These are phyloP conservation scores for Colletotrichum somersetense DNA, from an alignment of 2,329 filamentous ascomycete species.

Conservation along the genomic window DNA sequence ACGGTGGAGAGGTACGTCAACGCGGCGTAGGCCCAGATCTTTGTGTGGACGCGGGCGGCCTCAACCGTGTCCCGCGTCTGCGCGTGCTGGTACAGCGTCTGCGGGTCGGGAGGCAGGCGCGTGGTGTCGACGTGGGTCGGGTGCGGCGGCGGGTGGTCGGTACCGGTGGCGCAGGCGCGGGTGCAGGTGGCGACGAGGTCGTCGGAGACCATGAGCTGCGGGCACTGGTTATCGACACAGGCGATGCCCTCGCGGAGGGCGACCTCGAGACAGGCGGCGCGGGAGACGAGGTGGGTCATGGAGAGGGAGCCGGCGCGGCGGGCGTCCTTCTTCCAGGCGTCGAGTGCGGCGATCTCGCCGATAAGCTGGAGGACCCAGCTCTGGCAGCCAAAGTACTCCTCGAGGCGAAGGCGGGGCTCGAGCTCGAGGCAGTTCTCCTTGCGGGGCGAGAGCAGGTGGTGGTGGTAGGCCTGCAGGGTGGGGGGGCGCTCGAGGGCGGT, in stretches of 20 bases:
- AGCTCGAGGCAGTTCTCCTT: conserved; percentile 38
- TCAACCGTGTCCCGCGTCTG: conserved; percentile 26
- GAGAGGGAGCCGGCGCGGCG: conserved; percentile 59
- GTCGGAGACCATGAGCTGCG: conserved; percentile 39
- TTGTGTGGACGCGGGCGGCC: conserved; percentile 45
- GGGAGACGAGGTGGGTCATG: conserved; percentile 57
- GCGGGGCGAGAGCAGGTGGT: conserved; percentile 53
- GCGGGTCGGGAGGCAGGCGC: conserved; percentile 26
- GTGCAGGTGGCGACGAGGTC: conserved; percentile 16
- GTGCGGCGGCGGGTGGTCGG: conserved; percentile 43
- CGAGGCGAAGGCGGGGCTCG: conserved; percentile 54
- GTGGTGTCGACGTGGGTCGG: conserved; percentile 43
- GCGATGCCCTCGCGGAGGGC: conserved; percentile 43
- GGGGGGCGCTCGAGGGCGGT: conserved; percentile 60
- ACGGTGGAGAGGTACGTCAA: conserved; percentile 63
- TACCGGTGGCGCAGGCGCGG: background rate
- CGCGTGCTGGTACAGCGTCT: conserved; percentile 32
- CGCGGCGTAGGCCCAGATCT: conserved; percentile 62
- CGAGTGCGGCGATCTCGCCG: conserved; percentile 65
- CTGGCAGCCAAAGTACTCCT: conserved; percentile 52
- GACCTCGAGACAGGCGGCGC: conserved; percentile 38
- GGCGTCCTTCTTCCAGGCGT: conserved; percentile 67
- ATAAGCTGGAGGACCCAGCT: conserved; percentile 70
- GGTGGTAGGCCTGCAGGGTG: conserved; percentile 57
- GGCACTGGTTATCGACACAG: conserved; percentile 41